phyloP scores from a whole-genome alignment of 2,329 filamentous ascomycete genomes.

The Fusarium anthophilum region DNA sequence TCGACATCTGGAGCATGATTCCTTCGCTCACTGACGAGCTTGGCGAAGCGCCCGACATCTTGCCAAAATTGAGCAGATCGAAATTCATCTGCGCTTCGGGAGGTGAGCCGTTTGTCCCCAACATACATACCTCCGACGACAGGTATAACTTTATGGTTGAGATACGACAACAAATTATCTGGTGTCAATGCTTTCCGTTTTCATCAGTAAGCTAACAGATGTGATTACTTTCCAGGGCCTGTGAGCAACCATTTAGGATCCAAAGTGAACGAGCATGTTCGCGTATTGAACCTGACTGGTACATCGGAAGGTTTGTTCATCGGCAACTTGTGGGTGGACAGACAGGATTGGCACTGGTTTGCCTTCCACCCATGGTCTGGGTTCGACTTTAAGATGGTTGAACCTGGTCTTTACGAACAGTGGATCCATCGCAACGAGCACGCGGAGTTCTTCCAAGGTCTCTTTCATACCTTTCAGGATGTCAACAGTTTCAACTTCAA shows the following conservation, averaged over 20 bases:
- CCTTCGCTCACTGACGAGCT: slow-evolving; percentile 48
- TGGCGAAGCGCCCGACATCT: slow-evolving; percentile 45
- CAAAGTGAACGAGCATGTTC: slow-evolving; percentile 46
- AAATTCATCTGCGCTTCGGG: slow-evolving; percentile 49
- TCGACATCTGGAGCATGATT: slow-evolving; percentile 53
- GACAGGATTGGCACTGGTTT: slow-evolving; percentile 47
- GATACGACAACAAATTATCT: background rate
- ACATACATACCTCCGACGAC: too few relatives aligned
- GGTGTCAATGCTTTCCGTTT: background rate
- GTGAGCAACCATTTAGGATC: slow-evolving; percentile 41
- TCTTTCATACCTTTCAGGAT: slow-evolving; percentile 48
- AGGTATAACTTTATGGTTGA: fast-evolving
- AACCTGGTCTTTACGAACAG: slow-evolving; percentile 44
- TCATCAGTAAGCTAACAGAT: background rate
- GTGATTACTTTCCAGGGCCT: slow-evolving; percentile 14
- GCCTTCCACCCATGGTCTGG: slow-evolving; percentile 47
- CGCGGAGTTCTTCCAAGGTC: slow-evolving; percentile 9
- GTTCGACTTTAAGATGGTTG: slow-evolving; percentile 47
- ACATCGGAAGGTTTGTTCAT: slow-evolving; percentile 49
- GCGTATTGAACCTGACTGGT: slow-evolving; percentile 47
- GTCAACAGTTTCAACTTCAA: slow-evolving; percentile 45
- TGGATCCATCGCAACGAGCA: slow-evolving; percentile 46
- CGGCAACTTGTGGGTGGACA: slow-evolving; percentile 40
- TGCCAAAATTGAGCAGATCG: slow-evolving; percentile 44
- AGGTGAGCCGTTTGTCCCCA: background rate